A percentile compares a stretch with the other conserved stretches of the same genome.
Conservation (phyloP, 371 early-diverging fungal species). For the Mucor racemosus region DNA sequence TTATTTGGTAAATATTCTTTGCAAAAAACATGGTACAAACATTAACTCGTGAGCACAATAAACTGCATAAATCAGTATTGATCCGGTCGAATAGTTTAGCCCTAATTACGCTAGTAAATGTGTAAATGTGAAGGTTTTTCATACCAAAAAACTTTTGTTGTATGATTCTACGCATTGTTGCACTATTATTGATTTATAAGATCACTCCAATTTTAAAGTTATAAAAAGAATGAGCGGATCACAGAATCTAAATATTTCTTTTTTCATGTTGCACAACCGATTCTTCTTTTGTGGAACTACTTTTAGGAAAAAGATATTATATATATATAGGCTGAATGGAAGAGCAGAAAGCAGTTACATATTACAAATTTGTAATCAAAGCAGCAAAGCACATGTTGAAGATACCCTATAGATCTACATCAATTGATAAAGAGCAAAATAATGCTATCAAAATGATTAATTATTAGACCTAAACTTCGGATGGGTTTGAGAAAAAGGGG, state of each 20-base stretch:
- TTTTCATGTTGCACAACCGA: not conserved
- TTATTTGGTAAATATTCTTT: not conserved
- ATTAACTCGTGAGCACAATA: slow-evolving; percentile 2
- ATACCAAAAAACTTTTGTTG: no score
- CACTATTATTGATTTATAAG: not conserved
- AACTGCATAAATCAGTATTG: not conserved
- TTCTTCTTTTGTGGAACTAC: slow-evolving; percentile 7
- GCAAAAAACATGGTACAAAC: not conserved
- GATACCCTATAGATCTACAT: not conserved
- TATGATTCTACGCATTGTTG: not conserved
- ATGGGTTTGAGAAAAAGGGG: not conserved
- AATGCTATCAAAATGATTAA: not conserved
- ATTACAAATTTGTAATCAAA: not conserved
- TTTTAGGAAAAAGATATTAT: not conserved
- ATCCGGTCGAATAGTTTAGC: slow-evolving; percentile 4
- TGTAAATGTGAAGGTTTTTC: no score
- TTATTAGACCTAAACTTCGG: not conserved
- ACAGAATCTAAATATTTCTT: not conserved
- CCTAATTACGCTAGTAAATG: not conserved
- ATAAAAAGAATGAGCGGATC: slow-evolving; percentile 4
- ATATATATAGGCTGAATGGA: not conserved
- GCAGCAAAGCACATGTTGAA: not conserved
- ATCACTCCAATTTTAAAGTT: not conserved
- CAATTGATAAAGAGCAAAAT: not conserved
- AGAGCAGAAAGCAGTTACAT: not conserved